Percentiles rank a stretch among this genome's conserved stretches.
Conservation (phyloP, 768 basidiomycete species). For the Mycena pura region DNA sequence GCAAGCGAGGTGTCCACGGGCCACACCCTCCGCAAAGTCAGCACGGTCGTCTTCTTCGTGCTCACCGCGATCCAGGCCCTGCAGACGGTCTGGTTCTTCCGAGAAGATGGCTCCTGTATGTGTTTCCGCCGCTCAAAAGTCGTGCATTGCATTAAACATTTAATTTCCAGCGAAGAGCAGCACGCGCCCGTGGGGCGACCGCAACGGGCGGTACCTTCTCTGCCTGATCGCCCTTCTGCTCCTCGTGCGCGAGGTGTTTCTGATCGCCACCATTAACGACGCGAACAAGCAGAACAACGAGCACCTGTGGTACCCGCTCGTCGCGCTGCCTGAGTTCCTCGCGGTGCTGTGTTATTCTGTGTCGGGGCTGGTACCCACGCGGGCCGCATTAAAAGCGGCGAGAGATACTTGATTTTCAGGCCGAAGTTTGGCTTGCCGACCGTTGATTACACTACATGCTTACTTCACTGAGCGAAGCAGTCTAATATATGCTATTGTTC, state of each 20-base stretch:
- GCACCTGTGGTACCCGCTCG: slow-evolving; percentile 49
- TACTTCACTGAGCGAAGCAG: no score
- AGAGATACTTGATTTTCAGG: no score
- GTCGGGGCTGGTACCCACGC: slow-evolving; percentile 8
- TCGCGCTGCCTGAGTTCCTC: slow-evolving; percentile 47
- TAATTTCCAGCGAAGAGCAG: slow-evolving; percentile 9
- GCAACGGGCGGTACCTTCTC: slow-evolving; percentile 40
- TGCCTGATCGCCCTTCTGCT: slow-evolving; percentile 42
- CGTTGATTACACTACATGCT: no score
- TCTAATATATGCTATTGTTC: no score
- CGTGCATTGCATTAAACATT: neutral
- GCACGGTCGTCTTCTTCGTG: slow-evolving; percentile 44
- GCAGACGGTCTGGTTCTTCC: slow-evolving; percentile 31
- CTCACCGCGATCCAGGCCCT: slow-evolving; percentile 41
- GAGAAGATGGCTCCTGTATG: neutral
- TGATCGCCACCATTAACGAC: slow-evolving; percentile 40
- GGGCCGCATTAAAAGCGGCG: neutral
- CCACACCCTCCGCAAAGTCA: slow-evolving; percentile 37
- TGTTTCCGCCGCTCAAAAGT: neutral
- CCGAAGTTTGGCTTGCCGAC: no score
- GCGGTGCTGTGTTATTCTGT: slow-evolving; percentile 33
- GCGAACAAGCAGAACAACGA: slow-evolving; percentile 38
- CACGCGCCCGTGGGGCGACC: slow-evolving; percentile 31
- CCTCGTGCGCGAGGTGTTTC: slow-evolving; percentile 46
- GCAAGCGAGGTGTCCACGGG: slow-evolving; percentile 25